Evolutionary conservation across 2,329 filamentous ascomycete species (phyloP).

Genomic region (Aspergillus aculeatus): DNA sequence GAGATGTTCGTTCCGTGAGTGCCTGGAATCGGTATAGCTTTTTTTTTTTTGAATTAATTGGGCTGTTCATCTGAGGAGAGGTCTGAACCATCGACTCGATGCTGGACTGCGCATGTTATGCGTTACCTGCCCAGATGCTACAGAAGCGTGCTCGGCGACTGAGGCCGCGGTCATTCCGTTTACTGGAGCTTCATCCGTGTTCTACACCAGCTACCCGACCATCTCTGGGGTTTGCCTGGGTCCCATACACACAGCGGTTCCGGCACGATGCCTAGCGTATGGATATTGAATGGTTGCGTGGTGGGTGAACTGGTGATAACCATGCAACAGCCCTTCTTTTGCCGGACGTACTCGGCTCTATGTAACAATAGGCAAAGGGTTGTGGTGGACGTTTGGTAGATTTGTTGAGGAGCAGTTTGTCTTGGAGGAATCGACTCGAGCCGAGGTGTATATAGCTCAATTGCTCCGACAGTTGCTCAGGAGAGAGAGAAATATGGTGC

Average conservation of each 20-base stretch:
- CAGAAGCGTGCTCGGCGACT: no score
- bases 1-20: slow-evolving; percentile 34
- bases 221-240: background rate
- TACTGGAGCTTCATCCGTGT: background rate
- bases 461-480: no score
- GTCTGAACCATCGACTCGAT: background rate
- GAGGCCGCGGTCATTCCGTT: background rate
- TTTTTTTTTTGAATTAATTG: background rate
- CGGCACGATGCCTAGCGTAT: background rate
- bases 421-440: no score
- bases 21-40: background rate
- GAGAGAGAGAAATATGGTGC: no score
- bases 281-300: background rate
- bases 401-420: no score
- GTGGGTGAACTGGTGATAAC: background rate
- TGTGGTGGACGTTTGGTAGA: no score
- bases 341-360: no score
- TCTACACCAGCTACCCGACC: background rate
- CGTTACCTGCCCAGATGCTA: background rate
- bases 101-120: background rate
- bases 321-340: no score
- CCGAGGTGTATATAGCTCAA: no score
- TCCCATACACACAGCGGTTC: background rate
- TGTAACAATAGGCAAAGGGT: no score
- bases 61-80: background rate